Evolutionary conservation across 2,329 filamentous ascomycete species (phyloP).

Genomic region (Fusarium sp.): DNA sequence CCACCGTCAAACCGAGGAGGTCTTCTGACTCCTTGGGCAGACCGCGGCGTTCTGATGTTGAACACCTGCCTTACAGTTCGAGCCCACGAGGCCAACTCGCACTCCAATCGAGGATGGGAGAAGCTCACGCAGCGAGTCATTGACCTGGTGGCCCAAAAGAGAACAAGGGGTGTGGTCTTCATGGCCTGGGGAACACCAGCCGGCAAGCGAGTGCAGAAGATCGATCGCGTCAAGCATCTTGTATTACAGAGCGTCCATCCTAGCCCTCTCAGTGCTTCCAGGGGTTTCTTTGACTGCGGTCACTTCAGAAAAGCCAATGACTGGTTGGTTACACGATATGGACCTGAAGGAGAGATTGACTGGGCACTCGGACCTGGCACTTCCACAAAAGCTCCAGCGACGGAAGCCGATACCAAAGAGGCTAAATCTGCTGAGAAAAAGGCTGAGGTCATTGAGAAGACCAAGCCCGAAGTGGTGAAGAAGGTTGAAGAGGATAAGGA

Average conservation of each 20-base stretch:
- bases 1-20: slow-evolving; percentile 82
- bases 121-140: slow-evolving; percentile 91
- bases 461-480: slow-evolving; percentile 29
- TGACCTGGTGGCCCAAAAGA: slow-evolving; percentile 82
- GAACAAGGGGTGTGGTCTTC: slow-evolving; percentile 88
- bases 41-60: slow-evolving; percentile 90
- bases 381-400: slow-evolving; percentile 48
- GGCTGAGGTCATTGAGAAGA: slow-evolving; percentile 44
- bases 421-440: slow-evolving; percentile 39
- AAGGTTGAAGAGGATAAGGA: slow-evolving; percentile 37
- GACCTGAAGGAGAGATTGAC: slow-evolving; percentile 82
- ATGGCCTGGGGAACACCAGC: slow-evolving; percentile 93
- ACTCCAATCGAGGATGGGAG: slow-evolving; percentile 92
- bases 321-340: slow-evolving; percentile 85
- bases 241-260: slow-evolving; percentile 91
- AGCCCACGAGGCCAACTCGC: slow-evolving; percentile 87
- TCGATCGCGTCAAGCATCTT: slow-evolving; percentile 80
- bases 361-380: slow-evolving; percentile 72
- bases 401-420: slow-evolving; percentile 39
- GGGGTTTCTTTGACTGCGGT: slow-evolving; percentile 85
- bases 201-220: slow-evolving; percentile 78
- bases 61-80: slow-evolving; percentile 96
- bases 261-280: slow-evolving; percentile 86
- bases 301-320: slow-evolving; percentile 87
- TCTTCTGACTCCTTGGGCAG: slow-evolving; percentile 91